phyloP scores from a whole-genome alignment of 345 rosid species.

The Fremontodendron californicum region DNA sequence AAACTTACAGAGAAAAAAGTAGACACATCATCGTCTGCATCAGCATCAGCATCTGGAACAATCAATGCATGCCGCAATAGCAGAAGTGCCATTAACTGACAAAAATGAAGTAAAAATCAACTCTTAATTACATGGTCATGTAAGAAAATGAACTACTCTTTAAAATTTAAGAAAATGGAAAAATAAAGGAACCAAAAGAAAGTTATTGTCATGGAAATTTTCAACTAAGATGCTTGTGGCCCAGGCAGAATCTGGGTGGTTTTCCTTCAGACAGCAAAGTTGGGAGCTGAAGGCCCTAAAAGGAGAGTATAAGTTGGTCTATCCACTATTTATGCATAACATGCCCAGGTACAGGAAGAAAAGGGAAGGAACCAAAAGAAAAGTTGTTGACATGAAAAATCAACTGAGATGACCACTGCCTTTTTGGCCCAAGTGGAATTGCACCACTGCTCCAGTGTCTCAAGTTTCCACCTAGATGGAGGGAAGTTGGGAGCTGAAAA shows the following conservation, averaged over 20 bases:
- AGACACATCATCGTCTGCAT: conserved; percentile 65
- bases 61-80: conserved; percentile 71
- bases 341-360: not conserved
- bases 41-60: conserved; percentile 46
- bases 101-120: conserved; percentile 13
- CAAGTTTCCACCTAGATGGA: not conserved
- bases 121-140: conserved; percentile 6
- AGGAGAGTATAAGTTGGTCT: not conserved
- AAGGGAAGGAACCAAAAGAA: not conserved
- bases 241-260: not conserved
- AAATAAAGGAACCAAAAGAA: not conserved
- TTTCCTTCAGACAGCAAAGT: not conserved
- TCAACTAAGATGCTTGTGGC: not conserved
- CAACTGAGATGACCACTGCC: not conserved
- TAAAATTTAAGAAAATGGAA: not conserved
- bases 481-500: not conserved
- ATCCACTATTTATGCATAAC: not conserved
- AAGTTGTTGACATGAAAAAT: not conserved
- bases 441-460: not conserved
- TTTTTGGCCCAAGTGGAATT: not conserved
- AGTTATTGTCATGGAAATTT: not conserved
- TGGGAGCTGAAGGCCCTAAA: conserved; percentile 2
- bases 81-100: conserved; percentile 77
- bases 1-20: conserved; percentile 72
- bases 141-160: not conserved